These are phyloP conservation scores for Misopates orontium DNA, from an alignment of 257 asterid species.

Conservation along the genomic window DNA sequence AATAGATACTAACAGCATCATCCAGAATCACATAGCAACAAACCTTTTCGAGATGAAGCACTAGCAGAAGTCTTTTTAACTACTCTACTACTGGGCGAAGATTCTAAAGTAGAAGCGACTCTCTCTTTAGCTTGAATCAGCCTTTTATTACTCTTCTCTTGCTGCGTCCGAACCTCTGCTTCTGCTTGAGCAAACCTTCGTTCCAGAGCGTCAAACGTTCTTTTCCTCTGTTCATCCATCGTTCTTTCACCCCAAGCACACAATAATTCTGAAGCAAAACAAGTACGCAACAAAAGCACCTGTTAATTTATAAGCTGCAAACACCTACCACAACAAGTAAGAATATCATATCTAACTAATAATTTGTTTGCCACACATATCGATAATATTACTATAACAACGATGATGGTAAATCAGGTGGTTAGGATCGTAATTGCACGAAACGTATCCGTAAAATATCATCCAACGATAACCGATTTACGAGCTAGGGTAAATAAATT, in stretches of 20 bases:
- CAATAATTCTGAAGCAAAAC: no score
- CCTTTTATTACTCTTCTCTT: conserved; percentile 52
- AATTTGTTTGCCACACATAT: no score
- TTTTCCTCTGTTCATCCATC: conserved; percentile 64
- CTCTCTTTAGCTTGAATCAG: conserved; percentile 30
- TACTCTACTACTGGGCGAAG: conserved; percentile 29
- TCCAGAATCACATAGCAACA: neutral
- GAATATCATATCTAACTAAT: no score
- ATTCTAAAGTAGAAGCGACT: conserved; percentile 15
- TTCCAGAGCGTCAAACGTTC: conserved; percentile 73
- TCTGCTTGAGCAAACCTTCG: conserved; percentile 76
- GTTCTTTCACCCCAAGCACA: conserved; percentile 24
- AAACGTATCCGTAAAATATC: no score
- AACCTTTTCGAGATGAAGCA: conserved; percentile 59
- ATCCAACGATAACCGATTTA: no score
- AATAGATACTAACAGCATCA: neutral
- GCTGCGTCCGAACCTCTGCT: conserved; percentile 51
- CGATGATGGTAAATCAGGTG: no score
- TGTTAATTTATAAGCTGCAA: no score
- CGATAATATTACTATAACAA: no score
- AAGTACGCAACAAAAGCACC: no score
- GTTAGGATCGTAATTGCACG: no score
- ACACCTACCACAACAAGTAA: no score
- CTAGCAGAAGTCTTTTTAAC: conserved; percentile 24
- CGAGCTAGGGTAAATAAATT: no score